phyloP scores from a whole-genome alignment of 1,284 basidiomycete genomes.

The Ceratobasidium papillatum region DNA sequence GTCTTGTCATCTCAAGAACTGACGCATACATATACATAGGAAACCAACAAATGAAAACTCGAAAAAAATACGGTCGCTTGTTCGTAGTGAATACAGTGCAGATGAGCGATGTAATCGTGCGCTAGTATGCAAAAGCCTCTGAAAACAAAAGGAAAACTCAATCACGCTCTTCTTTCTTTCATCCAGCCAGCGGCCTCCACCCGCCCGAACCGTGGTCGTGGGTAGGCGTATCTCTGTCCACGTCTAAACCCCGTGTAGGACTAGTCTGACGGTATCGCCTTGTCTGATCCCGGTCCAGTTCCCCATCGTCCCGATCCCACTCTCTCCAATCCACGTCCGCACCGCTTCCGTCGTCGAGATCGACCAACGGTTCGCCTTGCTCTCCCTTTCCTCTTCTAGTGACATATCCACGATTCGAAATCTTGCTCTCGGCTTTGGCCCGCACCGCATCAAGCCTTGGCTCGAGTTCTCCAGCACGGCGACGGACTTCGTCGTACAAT shows the following conservation, averaged over 20 bases:
- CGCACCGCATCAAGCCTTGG: constrained; percentile 26
- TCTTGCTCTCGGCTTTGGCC: constrained; percentile 22
- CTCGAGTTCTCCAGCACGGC: constrained; percentile 27
- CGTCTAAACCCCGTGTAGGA: constrained; percentile 12
- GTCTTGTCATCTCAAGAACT: neutral
- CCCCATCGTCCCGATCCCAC: constrained; percentile 27
- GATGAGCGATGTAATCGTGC: neutral
- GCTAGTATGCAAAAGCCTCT: neutral
- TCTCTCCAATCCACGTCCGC: constrained; percentile 20
- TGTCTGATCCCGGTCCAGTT: neutral
- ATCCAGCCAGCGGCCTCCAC: constrained; percentile 26
- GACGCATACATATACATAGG: neutral
- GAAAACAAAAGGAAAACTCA: neutral
- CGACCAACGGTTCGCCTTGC: constrained; percentile 24
- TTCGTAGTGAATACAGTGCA: constrained; percentile 2
- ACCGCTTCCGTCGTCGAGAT: constrained; percentile 13
- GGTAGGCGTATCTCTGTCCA: constrained; percentile 11
- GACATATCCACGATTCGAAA: constrained; percentile 19
- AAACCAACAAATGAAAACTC: neutral
- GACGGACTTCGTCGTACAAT: constrained; percentile 28
- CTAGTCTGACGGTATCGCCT: constrained; percentile 20
- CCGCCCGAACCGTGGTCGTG: constrained; percentile 2
- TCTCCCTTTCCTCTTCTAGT: constrained; percentile 19
- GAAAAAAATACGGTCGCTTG: neutral
- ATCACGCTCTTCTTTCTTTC: neutral